Evolutionary conservation across 768 basidiomycete species (phyloP).

Genomic region (Trametes gibbosa): DNA sequence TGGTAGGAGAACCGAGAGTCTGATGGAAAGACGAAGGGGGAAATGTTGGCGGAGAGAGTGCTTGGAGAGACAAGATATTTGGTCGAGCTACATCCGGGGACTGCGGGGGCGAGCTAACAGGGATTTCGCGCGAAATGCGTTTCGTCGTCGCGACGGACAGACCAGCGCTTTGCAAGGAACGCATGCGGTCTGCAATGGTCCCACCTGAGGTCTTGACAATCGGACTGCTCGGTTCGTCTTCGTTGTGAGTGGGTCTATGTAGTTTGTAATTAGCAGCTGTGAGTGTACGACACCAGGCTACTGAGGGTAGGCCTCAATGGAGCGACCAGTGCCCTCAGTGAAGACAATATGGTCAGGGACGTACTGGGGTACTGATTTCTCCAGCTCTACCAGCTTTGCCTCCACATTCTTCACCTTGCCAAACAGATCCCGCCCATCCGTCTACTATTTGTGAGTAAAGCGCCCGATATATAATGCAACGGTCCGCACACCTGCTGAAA

Average conservation of each 20-base stretch:
- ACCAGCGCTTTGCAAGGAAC: conserved; percentile 70
- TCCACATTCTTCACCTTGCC: conserved; percentile 45
- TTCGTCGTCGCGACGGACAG: conserved; percentile 55
- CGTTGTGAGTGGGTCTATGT: not conserved
- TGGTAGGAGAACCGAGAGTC: conserved; percentile 23
- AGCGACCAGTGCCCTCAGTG: no score
- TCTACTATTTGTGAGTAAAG: conserved; percentile 29
- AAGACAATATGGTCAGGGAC: conserved; percentile 2
- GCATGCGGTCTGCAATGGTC: conserved; percentile 80
- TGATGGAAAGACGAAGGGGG: conserved; percentile 16
- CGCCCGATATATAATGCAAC: not conserved
- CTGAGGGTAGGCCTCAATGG: not conserved
- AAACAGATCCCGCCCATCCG: conserved; percentile 38
- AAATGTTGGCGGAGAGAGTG: conserved; percentile 23
- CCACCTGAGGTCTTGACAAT: conserved; percentile 45
- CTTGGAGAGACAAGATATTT: conserved; percentile 41
- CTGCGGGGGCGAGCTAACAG: conserved; percentile 32
- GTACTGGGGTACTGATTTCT: conserved; percentile 36
- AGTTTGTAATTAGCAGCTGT: not conserved
- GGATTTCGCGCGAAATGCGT: conserved; percentile 53
- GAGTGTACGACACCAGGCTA: no score
- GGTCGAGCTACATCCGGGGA: conserved; percentile 33
- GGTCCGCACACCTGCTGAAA: conserved; percentile 57
- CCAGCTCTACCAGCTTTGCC: conserved; percentile 43
- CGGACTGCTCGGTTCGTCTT: conserved; percentile 17